Conservation (phyloP, 495 filamentous ascomycete genomes). For the Aspergillus homomorphus region DNA sequence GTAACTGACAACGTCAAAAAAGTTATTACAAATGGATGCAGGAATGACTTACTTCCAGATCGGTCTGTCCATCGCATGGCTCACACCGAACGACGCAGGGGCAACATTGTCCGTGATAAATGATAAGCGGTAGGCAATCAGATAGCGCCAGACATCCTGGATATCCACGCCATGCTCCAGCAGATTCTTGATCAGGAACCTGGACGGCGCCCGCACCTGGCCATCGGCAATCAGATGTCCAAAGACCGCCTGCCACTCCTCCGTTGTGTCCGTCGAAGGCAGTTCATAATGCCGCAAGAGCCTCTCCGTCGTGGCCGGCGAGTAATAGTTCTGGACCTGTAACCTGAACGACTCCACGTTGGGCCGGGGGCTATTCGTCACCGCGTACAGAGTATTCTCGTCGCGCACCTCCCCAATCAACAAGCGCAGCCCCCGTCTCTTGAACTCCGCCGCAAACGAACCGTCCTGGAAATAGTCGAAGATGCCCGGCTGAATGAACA, state of each 20-base stretch:
- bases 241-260: slow-evolving; percentile 44
- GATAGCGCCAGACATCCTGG: slow-evolving; percentile 27
- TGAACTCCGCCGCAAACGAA: slow-evolving; percentile 39
- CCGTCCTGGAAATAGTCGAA: slow-evolving; percentile 40
- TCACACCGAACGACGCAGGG: slow-evolving; percentile 22
- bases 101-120: slow-evolving; percentile 28
- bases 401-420: slow-evolving; percentile 48
- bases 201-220: slow-evolving; percentile 37
- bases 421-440: slow-evolving; percentile 34
- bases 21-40: not conserved
- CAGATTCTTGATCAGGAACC: slow-evolving; percentile 24
- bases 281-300: slow-evolving; percentile 39
- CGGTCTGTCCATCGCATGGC: slow-evolving; percentile 28
- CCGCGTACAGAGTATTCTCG: slow-evolving; percentile 45
- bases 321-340: slow-evolving; percentile 46
- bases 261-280: slow-evolving; percentile 15
- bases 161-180: slow-evolving; percentile 19
- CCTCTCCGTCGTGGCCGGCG: slow-evolving; percentile 29
- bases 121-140: slow-evolving; percentile 25
- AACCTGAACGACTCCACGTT: slow-evolving; percentile 31
- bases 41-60: slow-evolving; percentile 27
- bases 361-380: slow-evolving; percentile 32
- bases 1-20: slow-evolving; percentile 18
- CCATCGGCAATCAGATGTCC: slow-evolving; percentile 48
- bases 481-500: slow-evolving; percentile 39